Evolutionary conservation across 1,284 basidiomycete genomes (phyloP).

Genomic region (Farysia itapuensis): DNA sequence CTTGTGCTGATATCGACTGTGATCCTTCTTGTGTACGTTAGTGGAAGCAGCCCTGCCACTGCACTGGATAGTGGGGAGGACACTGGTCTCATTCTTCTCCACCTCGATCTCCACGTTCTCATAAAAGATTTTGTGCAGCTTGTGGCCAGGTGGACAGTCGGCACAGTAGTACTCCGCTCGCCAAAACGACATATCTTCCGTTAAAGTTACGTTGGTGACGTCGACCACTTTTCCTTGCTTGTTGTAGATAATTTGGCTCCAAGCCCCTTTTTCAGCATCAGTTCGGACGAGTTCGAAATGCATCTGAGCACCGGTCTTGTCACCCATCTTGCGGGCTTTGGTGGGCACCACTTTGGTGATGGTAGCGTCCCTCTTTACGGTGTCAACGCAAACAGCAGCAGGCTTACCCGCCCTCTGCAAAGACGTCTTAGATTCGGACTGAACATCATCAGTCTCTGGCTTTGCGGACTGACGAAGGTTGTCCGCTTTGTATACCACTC

Average conservation of each 20-base stretch:
- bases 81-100: constrained; percentile 3
- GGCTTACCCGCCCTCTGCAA: too few species aligned
- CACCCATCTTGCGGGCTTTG: constrained; percentile 1
- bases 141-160: constrained; percentile 7
- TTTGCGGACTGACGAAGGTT: background rate
- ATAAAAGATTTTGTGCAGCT: constrained; percentile 16
- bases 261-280: constrained; percentile 4
- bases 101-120: constrained; percentile 31
- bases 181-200: constrained; percentile 16
- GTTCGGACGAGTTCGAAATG: constrained; percentile 22
- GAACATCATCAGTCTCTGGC: background rate
- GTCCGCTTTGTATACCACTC: background rate
- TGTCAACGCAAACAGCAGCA: constrained; percentile 30
- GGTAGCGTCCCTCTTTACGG: constrained; percentile 20
- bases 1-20: constrained; percentile 12
- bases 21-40: constrained; percentile 10
- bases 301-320: constrained; percentile 1
- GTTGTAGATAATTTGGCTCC: constrained; percentile 35
- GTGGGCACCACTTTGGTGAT: constrained; percentile 28
- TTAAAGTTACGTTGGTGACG: constrained; percentile 8
- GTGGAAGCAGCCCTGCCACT: constrained; percentile 9
- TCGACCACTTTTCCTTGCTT: constrained; percentile 7
- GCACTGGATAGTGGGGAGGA: constrained; percentile 5
- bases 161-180: constrained; percentile 26
- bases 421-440: background rate